Evolutionary conservation across 1,284 basidiomycete genomes (phyloP), one percentile per base, ranked within the genome.

Genomic region (Lentinus polychrous): DNA sequence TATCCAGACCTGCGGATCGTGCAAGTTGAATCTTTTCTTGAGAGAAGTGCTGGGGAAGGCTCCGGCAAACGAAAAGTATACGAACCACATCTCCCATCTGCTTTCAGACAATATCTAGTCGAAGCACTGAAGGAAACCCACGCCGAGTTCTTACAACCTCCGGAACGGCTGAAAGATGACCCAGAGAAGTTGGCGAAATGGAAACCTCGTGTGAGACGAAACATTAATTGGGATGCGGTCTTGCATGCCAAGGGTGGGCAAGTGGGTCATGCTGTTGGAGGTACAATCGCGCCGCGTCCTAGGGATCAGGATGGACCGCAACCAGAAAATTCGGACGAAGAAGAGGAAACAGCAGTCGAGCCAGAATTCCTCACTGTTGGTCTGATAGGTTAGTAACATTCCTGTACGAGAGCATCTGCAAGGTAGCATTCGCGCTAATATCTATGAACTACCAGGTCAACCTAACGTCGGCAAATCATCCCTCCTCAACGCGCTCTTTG

Each of bases 391-490:
- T 58, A 23, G 67, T 55, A 22, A 17, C 39, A 38, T 20, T 5
- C 18, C 18, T 15, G 2, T 33, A 7, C 18, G 33, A 24, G 24
- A 14, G 39, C 35, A 15, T 23, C 12, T 17, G 27, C 39, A 15
- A 34, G 45, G 14, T 23, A n/a, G 27, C 4, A 10, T 27, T 27
- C 10, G 27, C 5, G 10, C 10, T 27, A 27, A 27, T 27, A n/a
- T 10, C 41, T 18, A 20, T 15, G 12, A 43, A 6, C 11, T 40
- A n/a, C 24, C 53, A 89, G 88, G 90, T 8, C 92, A 95, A 60
- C 93, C 93, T 8, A 96, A 95, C 61, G 92, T 95, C 31, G 94
- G 93, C 23, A 97, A 97, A 63, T 92, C 89, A 0, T 92, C 89
- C 0, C 69, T 96, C 2, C 67, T 97, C 39, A 97, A 97, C 61